phyloP scores from a whole-genome alignment of 768 basidiomycete genomes.

The Saitozyma podzolica region DNA sequence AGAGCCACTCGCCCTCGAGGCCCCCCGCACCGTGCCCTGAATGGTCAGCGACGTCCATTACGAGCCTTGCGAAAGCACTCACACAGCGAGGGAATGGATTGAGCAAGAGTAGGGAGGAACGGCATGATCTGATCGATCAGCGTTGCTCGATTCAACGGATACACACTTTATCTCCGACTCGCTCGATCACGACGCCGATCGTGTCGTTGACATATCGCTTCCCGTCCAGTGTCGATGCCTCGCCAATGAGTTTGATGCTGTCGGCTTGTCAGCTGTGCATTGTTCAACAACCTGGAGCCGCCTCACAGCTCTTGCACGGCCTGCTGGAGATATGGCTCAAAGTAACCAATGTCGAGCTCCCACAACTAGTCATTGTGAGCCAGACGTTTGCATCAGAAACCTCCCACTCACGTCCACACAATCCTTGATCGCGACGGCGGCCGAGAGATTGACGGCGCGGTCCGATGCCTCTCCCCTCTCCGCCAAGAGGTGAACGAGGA shows the following conservation, averaged over 20 bases:
- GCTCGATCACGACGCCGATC: slow-evolving; percentile 48
- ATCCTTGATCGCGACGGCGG: slow-evolving; percentile 74
- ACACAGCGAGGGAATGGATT: slow-evolving; percentile 48
- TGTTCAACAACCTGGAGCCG: background rate
- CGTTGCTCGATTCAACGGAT: background rate
- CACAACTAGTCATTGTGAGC: slow-evolving; percentile 35
- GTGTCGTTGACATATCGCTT: slow-evolving; percentile 47
- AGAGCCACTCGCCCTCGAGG: slow-evolving; percentile 52
- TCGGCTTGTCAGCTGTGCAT: background rate
- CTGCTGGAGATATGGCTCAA: slow-evolving; percentile 42
- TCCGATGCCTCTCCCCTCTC: slow-evolving; percentile 72
- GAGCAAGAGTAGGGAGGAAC: slow-evolving; percentile 36
- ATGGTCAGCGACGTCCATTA: background rate
- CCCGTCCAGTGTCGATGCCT: slow-evolving; percentile 43
- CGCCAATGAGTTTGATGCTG: slow-evolving; percentile 43
- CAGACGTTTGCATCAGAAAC: background rate
- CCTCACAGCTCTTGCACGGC: slow-evolving; percentile 44
- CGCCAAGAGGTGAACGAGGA: slow-evolving; percentile 70
- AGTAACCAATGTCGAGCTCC: slow-evolving; percentile 48
- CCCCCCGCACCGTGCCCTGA: slow-evolving; percentile 43
- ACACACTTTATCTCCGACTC: slow-evolving; percentile 38
- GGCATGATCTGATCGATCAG: slow-evolving; percentile 36
- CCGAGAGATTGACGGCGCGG: slow-evolving; percentile 80
- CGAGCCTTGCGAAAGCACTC: slow-evolving; percentile 7
- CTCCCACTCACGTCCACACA: slow-evolving; percentile 72